These are phyloP conservation scores for Castanea mollissima DNA, from an alignment of 306 rosid species.

Conservation along the genomic window DNA sequence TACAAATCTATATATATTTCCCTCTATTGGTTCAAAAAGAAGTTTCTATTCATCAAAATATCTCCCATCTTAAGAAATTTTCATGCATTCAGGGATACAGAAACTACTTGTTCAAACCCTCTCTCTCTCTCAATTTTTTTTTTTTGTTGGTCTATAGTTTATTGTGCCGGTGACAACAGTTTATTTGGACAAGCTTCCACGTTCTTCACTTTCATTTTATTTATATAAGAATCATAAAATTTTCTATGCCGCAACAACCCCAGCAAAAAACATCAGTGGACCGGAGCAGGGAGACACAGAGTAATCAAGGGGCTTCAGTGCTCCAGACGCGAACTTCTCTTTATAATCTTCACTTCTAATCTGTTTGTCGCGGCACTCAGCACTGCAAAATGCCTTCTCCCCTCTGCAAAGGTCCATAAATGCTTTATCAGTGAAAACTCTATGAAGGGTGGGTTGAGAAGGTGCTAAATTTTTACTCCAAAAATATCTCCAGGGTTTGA, in stretches of 20 bases:
- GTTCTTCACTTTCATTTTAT: background rate
- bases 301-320: slow-evolving; percentile 41
- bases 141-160: background rate
- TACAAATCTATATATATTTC: background rate
- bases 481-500: background rate
- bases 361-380: slow-evolving; percentile 60
- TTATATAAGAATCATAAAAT: background rate
- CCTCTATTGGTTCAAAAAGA: background rate
- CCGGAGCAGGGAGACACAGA: slow-evolving; percentile 51
- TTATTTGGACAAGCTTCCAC: slow-evolving; percentile 20
- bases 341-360: slow-evolving; percentile 46
- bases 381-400: slow-evolving; percentile 68
- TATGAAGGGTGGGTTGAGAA: background rate
- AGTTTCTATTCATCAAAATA: background rate
- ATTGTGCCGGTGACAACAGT: slow-evolving; percentile 14
- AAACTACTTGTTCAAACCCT: slow-evolving; percentile 10
- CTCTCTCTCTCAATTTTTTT: background rate
- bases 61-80: background rate
- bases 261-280: slow-evolving; percentile 39
- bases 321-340: slow-evolving; percentile 41
- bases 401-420: slow-evolving; percentile 43
- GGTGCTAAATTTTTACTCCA: background rate
- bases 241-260: slow-evolving; percentile 52
- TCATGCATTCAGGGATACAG: background rate
- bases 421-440: slow-evolving; percentile 11